Evolutionary conservation across 2,329 filamentous ascomycete species (phyloP), one percentile per base, ranked within the genome.

Genomic region (Fusarium abutilonis): DNA sequence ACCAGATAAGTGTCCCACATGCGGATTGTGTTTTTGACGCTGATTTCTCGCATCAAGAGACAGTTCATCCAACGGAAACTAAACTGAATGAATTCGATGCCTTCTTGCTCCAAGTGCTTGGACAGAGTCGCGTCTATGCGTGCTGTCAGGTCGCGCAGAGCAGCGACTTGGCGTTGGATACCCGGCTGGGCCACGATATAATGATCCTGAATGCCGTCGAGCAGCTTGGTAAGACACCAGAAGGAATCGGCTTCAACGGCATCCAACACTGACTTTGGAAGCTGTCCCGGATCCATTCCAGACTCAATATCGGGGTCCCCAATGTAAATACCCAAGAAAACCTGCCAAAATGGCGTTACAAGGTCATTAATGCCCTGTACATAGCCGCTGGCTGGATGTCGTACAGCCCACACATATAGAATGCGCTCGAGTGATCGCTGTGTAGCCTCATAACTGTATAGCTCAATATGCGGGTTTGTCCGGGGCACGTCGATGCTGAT

Each of bases 1-100:
- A 97, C 94, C 80, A 99, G 86, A 79, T 99, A 99, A 23, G 95
- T 99, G 77, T 99, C 95, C 95, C 95, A 99, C 95, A 99, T 99
- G 68, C 95, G 85, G 64, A 99, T 96, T 1, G 93, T 97, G 74
- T 97, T 98, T 75, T 89, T 91, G 54, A 99, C 94, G 73, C 91
- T 97, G 65, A 99, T 91, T 78, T 99, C 95, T 63, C 95, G 86
- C 95, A 99, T 99, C 65, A 99, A 82, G 48, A 99, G 85, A 76
- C 95, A 99, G 72, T 99, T 99, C 95, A 99, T 99, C 95, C 95
- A 99, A 53, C 95, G 86, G 75, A 99, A 99, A 77, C 93, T 97
- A 78, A 99, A 99, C 74, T 99, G 95, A 71, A 99, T 99, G 73
- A 99, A 99, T 74, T 99, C 95, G 26, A 99, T 92, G 29, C 93